Evolutionary conservation across 306 rosid genomes (phyloP).

Genomic region (apple (Malus domestica)): DNA sequence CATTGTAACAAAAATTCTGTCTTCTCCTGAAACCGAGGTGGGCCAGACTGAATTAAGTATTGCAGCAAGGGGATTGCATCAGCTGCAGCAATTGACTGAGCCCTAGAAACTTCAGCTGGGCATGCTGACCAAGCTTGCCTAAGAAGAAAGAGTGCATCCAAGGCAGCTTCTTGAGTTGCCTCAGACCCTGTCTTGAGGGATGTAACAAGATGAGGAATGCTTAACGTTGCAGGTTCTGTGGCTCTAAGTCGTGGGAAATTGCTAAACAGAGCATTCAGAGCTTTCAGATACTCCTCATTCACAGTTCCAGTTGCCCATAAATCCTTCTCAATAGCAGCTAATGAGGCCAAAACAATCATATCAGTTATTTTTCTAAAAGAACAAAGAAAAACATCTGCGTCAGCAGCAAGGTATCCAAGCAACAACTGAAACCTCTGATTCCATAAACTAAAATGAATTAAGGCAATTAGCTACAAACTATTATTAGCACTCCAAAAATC

Average conservation of each 20-base stretch:
- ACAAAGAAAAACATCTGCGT: neutral
- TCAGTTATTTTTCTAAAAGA: neutral
- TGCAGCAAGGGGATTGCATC: constrained; percentile 97
- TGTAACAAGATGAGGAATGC: constrained; percentile 96
- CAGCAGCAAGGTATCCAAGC: neutral
- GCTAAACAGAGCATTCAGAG: constrained; percentile 86
- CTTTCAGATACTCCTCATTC: constrained; percentile 89
- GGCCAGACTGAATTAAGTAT: constrained; percentile 92
- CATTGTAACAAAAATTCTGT: constrained; percentile 94
- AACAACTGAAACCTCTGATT: neutral
- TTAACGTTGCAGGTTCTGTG: constrained; percentile 92
- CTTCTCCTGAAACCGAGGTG: constrained; percentile 98
- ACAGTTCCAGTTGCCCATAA: constrained; percentile 95
- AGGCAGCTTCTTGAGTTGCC: constrained; percentile 96
- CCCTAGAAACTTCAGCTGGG: constrained; percentile 93
- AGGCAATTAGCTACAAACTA: no score
- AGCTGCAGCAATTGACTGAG: constrained; percentile 96
- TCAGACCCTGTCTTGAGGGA: constrained; percentile 91
- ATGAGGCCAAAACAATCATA: constrained; percentile 23
- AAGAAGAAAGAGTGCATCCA: constrained; percentile 90
- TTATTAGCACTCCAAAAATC: no score
- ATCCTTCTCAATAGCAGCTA: constrained; percentile 93
- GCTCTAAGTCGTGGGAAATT: constrained; percentile 99
- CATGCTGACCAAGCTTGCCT: constrained; percentile 99
- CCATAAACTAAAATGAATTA: neutral